These are phyloP conservation scores for Colletotrichum cereale DNA, from an alignment of 2,329 filamentous ascomycete genomes.

Conservation along the genomic window DNA sequence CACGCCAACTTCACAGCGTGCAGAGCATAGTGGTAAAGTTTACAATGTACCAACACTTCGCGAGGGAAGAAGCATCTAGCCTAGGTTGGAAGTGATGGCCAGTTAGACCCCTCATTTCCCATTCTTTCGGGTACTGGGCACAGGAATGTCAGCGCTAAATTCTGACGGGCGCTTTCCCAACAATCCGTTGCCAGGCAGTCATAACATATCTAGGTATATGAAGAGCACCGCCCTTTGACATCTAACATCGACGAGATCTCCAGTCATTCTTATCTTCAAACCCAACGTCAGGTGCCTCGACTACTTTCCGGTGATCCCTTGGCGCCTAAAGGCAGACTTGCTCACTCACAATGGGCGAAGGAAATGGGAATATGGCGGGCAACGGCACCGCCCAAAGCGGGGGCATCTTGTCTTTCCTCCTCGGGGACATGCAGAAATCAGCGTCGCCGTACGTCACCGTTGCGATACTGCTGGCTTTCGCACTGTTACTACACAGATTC, in stretches of 20 bases:
- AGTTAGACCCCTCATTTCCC: not conserved
- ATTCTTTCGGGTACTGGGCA: not conserved
- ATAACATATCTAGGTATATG: not conserved
- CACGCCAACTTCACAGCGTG: not conserved
- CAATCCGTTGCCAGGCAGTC: not conserved
- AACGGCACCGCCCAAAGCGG: constrained; percentile 17
- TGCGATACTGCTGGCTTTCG: not conserved
- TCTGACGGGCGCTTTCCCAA: not conserved
- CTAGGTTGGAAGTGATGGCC: not conserved
- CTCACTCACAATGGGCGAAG: not conserved
- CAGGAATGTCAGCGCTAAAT: not conserved
- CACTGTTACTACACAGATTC: constrained; percentile 2
- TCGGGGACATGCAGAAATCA: constrained; percentile 10
- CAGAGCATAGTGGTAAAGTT: not conserved
- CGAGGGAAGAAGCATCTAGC: not conserved
- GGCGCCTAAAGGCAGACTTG: not conserved
- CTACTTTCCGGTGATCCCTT: not conserved
- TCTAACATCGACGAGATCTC: too few species aligned
- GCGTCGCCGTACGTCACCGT: not conserved
- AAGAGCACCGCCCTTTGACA: not conserved
- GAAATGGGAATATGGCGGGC: not conserved
- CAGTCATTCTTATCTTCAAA: too few species aligned
- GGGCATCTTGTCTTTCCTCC: constrained; percentile 14
- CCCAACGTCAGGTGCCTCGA: too few species aligned
- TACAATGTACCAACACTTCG: not conserved